Evolutionary conservation across 208 protist genomes (phyloP).

Genomic region (Kentomonas sorsogonicus): DNA sequence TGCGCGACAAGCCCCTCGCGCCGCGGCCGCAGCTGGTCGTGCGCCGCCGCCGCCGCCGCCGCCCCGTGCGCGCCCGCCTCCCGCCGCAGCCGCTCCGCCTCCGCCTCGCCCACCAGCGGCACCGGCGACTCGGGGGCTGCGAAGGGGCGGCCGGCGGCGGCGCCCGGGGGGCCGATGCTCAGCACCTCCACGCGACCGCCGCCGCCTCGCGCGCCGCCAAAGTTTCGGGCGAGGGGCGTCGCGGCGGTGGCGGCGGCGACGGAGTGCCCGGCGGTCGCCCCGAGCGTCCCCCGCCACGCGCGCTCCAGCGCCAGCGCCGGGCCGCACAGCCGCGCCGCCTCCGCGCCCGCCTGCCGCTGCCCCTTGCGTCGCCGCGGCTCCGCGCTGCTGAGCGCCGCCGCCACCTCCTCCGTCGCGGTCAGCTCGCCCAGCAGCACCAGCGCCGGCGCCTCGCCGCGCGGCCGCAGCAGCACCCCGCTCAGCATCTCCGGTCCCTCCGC

Average conservation of each 20-base stretch:
- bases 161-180: conserved; percentile 39
- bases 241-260: conserved; percentile 2
- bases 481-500: conserved; percentile 10
- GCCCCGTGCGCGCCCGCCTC: conserved; percentile 20
- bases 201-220: conserved; percentile 16
- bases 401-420: conserved; percentile 34
- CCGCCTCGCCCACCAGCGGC: conserved; percentile 32
- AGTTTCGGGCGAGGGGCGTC: neutral
- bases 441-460: conserved; percentile 8
- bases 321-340: conserved; percentile 14
- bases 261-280: neutral
- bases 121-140: conserved; percentile 22
- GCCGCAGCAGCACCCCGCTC: conserved; percentile 11
- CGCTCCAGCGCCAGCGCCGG: conserved; percentile 32
- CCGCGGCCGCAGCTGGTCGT: conserved; percentile 30
- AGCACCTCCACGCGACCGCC: conserved; percentile 37
- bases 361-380: conserved; percentile 11
- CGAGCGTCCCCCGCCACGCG: conserved; percentile 26
- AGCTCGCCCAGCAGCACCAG: conserved; percentile 62
- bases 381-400: conserved; percentile 19
- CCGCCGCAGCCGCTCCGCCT: conserved; percentile 41
- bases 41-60: conserved; percentile 12
- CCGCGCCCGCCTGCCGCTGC: neutral
- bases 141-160: conserved; percentile 25
- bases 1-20: conserved; percentile 65